These are phyloP conservation scores for Suhomyces maxii DNA, from an alignment of 1,139 yeast species.

Conservation along the genomic window DNA sequence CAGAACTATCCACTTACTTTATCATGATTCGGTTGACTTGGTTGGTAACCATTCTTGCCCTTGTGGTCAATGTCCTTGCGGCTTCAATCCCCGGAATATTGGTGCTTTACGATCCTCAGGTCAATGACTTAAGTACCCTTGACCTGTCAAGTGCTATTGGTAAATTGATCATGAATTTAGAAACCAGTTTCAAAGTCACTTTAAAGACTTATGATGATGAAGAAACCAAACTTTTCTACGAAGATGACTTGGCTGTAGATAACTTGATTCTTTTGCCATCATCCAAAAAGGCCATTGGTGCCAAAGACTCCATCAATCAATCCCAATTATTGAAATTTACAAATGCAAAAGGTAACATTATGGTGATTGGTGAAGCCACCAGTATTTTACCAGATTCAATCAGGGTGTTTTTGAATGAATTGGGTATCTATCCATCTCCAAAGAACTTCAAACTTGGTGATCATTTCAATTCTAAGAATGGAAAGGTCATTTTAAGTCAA, in stretches of 20 bases:
- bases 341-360: conserved; percentile 68
- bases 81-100: conserved; percentile 14
- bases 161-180: conserved; percentile 24
- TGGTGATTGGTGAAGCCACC: conserved; percentile 54
- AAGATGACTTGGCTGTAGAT: conserved; percentile 29
- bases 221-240: conserved; percentile 24
- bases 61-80: conserved; percentile 5
- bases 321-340: conserved; percentile 48
- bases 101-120: conserved; percentile 34
- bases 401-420: conserved; percentile 67
- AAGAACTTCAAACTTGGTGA: conserved; percentile 67
- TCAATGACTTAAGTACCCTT: conserved; percentile 22
- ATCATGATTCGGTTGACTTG: conserved; percentile 10
- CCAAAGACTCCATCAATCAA: conserved; percentile 35
- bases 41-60: conserved; percentile 6
- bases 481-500: conserved; percentile 23
- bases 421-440: conserved; percentile 86
- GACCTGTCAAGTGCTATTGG: conserved; percentile 21
- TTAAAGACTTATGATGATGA: conserved; percentile 29
- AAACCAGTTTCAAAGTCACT: conserved; percentile 24
- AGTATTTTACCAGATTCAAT: conserved; percentile 62
- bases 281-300: conserved; percentile 33
- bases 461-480: conserved; percentile 52
- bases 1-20: conserved; percentile 1
- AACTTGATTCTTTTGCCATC: conserved; percentile 43